phyloP scores from a whole-genome alignment of 345 rosid species.

The Salix brachista region DNA sequence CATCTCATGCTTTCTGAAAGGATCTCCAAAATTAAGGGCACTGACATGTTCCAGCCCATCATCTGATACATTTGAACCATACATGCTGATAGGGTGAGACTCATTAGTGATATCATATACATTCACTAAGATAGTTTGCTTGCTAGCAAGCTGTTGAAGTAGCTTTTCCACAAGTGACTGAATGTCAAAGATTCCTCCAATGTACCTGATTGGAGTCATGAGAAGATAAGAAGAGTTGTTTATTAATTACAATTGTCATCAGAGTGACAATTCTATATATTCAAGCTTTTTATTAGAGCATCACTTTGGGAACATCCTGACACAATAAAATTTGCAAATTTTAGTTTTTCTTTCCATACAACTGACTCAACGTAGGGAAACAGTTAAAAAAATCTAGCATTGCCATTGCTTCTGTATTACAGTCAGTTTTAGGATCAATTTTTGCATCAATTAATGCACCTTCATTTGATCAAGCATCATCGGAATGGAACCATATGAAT shows the following conservation, averaged over 20 bases:
- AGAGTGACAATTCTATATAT: neutral
- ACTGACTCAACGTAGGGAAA: neutral
- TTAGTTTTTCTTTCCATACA: neutral
- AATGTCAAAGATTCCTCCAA: conserved; percentile 89
- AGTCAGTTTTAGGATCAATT: neutral
- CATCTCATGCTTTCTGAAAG: conserved; percentile 92
- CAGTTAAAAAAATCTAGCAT: neutral
- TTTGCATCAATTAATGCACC: neutral
- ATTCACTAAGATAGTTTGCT: conserved; percentile 86
- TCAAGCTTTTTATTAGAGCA: conserved; percentile 2
- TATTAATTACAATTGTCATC: neutral
- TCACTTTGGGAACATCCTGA: neutral
- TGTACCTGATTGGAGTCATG: conserved; percentile 53
- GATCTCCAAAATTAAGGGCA: conserved; percentile 83
- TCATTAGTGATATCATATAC: conserved; percentile 70
- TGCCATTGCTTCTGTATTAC: neutral
- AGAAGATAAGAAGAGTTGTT: conserved; percentile 8
- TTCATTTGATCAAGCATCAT: neutral
- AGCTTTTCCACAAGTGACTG: conserved; percentile 89
- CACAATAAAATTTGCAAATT: neutral
- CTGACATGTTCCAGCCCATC: conserved; percentile 62
- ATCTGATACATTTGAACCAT: conserved; percentile 60
- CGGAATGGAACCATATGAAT: neutral
- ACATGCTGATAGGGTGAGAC: conserved; percentile 88
- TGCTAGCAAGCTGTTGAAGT: conserved; percentile 94